These are phyloP conservation scores for Opeltia flavorubescens DNA, from an alignment of 495 filamentous ascomycete species.

Conservation along the genomic window DNA sequence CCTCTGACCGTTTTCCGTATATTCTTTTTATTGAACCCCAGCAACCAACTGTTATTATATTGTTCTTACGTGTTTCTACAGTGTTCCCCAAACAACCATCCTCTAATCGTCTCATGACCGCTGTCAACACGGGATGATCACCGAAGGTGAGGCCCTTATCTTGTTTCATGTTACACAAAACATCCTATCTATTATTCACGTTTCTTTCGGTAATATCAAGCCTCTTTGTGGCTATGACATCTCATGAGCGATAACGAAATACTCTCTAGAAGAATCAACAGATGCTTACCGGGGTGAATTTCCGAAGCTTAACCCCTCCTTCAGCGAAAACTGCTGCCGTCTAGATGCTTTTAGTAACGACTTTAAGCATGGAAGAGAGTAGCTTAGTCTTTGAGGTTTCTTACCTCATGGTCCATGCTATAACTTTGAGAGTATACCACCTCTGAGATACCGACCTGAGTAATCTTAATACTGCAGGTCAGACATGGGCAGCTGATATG, in stretches of 20 bases:
- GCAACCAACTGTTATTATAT: no score
- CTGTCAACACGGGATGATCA: no score
- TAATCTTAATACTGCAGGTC: slow-evolving; percentile 97
- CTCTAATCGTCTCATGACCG: no score
- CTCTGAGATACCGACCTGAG: slow-evolving; percentile 86
- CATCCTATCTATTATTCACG: no score
- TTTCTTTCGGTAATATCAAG: no score
- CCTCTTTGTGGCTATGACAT: slow-evolving; percentile 31
- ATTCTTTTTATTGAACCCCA: no score
- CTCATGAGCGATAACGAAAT: slow-evolving; percentile 7
- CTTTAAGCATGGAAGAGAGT: background rate
- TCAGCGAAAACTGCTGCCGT: slow-evolving; percentile 65
- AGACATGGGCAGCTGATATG: slow-evolving; percentile 65
- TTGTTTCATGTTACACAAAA: no score
- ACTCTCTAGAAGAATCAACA: background rate
- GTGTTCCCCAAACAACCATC: no score
- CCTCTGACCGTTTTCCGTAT: no score
- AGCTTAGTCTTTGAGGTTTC: slow-evolving; percentile 8
- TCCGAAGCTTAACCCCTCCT: slow-evolving; percentile 63
- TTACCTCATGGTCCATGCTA: slow-evolving; percentile 67
- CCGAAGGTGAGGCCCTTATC: no score
- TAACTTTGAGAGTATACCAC: slow-evolving; percentile 91
- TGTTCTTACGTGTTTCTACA: no score
- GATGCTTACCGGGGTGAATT: slow-evolving; percentile 63
- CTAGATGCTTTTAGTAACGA: slow-evolving; percentile 9